Evolutionary conservation across 306 rosid genomes (phyloP).

Genomic region (Vigna angularis): DNA sequence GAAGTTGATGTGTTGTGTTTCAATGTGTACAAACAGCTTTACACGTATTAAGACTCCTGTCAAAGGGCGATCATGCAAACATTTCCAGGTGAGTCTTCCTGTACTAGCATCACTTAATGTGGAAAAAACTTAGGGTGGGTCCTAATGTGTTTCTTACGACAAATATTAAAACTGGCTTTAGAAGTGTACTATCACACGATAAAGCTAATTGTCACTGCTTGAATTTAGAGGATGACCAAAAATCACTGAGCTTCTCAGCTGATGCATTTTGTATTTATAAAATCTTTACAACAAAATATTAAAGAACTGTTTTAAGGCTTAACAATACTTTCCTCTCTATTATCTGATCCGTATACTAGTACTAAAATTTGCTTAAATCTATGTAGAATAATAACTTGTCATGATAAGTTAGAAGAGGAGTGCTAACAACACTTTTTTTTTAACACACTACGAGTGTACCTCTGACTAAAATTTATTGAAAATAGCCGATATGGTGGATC

Average conservation of each 20-base stretch:
- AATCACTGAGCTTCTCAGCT: no score
- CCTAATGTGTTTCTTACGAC: conserved; percentile 14
- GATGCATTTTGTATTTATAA: no score
- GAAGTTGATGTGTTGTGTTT: conserved; percentile 40
- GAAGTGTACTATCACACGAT: conserved; percentile 15
- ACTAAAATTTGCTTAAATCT: conserved; percentile 19
- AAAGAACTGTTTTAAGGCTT: no score
- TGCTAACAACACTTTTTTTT: no score
- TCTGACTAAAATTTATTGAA: no score
- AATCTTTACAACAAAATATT: no score
- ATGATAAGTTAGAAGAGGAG: not conserved
- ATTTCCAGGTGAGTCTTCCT: conserved; percentile 72
- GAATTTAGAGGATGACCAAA: no score
- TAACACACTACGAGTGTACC: no score
- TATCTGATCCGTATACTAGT: no score
- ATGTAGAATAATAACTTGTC: conserved; percentile 27
- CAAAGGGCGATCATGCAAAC: conserved; percentile 89
- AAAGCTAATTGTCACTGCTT: conserved; percentile 3
- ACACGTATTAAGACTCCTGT: conserved; percentile 83
- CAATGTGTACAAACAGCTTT: conserved; percentile 60
- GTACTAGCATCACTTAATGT: conserved; percentile 33
- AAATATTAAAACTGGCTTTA: conserved; percentile 29
- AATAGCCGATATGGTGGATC: no score
- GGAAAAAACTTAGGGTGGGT: conserved; percentile 37
- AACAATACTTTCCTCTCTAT: no score